These are phyloP conservation scores for Mallotus repandus DNA, from an alignment of 441 rosid species.

Conservation along the genomic window DNA sequence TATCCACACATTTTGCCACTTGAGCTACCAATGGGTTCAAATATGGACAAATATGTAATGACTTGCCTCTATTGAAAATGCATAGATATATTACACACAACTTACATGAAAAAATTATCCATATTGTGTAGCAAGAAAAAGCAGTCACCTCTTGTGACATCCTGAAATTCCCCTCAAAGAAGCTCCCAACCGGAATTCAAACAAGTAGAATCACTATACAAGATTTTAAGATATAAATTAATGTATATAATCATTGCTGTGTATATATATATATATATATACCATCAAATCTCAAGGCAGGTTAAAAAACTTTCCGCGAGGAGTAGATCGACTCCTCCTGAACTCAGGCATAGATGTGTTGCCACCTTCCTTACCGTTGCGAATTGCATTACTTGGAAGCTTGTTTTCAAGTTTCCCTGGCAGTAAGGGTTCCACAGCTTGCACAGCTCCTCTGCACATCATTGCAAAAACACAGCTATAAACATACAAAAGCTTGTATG, in stretches of 20 bases:
- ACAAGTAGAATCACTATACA: slow-evolving; percentile 41
- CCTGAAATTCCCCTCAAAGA: slow-evolving; percentile 12
- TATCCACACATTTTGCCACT: too few relatives aligned
- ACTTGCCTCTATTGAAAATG: background rate
- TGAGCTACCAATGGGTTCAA: too few relatives aligned
- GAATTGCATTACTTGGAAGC: slow-evolving; percentile 34
- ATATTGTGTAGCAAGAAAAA: background rate
- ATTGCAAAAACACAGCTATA: background rate
- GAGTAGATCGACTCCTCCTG: slow-evolving; percentile 77
- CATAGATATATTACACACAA: slow-evolving; percentile 2
- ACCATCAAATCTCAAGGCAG: slow-evolving; percentile 44
- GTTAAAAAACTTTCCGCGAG: slow-evolving; percentile 67
- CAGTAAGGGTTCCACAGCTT: slow-evolving; percentile 40
- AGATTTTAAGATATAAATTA: slow-evolving; percentile 15
- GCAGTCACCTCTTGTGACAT: slow-evolving; percentile 17
- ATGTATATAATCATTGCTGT: slow-evolving; percentile 15
- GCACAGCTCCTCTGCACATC: slow-evolving; percentile 46
- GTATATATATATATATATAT: background rate
- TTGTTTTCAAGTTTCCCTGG: slow-evolving; percentile 47
- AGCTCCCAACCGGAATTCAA: slow-evolving; percentile 21
- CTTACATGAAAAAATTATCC: background rate
- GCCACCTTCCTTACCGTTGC: slow-evolving; percentile 50
- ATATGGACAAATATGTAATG: too few relatives aligned
- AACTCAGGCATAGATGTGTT: slow-evolving; percentile 55
- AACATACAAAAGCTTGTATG: background rate